These are phyloP conservation scores for Coccinonectria pachysandricola DNA, from an alignment of 2,329 filamentous ascomycete genomes.

Conservation along the genomic window DNA sequence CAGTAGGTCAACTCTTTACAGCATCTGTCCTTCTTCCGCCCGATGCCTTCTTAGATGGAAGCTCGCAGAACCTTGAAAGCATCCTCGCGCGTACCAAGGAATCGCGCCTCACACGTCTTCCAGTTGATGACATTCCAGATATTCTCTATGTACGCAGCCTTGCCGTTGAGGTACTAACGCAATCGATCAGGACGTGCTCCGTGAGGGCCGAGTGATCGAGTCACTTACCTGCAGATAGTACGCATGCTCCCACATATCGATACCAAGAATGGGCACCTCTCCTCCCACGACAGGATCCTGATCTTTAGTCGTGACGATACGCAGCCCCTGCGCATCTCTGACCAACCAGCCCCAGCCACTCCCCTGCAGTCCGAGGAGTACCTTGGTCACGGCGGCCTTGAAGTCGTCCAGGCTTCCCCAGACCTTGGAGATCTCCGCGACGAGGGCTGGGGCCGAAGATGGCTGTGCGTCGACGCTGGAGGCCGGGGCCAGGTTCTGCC, in stretches of 20 bases:
- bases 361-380: conserved; percentile 64
- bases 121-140: conserved; percentile 75
- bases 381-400: conserved; percentile 52
- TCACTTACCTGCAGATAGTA: conserved; percentile 66
- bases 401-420: conserved; percentile 64
- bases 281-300: conserved; percentile 63
- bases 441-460: conserved; percentile 45
- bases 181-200: conserved; percentile 1
- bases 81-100: conserved; percentile 36
- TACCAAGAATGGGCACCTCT: conserved; percentile 60
- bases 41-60: conserved; percentile 27
- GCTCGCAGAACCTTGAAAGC: conserved; percentile 35
- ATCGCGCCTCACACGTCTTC: conserved; percentile 58
- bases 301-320: conserved; percentile 74
- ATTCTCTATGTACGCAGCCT: conserved; percentile 63
- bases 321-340: conserved; percentile 49
- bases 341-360: conserved; percentile 87
- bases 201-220: not conserved
- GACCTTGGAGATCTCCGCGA: conserved; percentile 48
- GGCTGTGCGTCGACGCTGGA: conserved; percentile 46
- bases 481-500: conserved; percentile 66
- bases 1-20: not conserved
- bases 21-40: conserved; percentile 2
- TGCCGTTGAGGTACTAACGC: conserved; percentile 63
- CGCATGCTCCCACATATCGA: conserved; percentile 93